Conservation (phyloP, 2,329 filamentous ascomycete species). For the Curvularia hawaiiensis region DNA sequence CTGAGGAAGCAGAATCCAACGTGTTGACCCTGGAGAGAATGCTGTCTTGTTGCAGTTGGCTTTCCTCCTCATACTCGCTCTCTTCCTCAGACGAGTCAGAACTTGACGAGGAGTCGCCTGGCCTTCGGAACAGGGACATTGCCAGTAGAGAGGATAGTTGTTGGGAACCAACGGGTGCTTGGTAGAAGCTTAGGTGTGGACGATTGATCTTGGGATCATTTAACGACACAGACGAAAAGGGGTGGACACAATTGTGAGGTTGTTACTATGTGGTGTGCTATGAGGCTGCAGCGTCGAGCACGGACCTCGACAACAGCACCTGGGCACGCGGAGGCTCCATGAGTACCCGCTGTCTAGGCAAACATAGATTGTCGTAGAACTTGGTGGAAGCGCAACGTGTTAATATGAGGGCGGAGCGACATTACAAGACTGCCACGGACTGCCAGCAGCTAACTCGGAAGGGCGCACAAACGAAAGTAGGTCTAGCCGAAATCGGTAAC, state of each 20-base stretch:
- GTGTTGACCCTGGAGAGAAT: constrained; percentile 38
- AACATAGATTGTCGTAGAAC: constrained; percentile 40
- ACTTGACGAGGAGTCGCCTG: constrained; percentile 42
- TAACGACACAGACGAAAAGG: constrained; percentile 5
- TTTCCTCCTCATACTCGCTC: constrained; percentile 29
- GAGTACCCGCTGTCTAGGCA: constrained; percentile 24
- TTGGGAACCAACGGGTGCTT: constrained; percentile 3
- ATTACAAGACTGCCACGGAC: constrained; percentile 17
- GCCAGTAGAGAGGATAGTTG: background rate
- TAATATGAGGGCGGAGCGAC: constrained; percentile 22
- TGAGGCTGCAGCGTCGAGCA: constrained; percentile 27
- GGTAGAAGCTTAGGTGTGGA: constrained; percentile 2
- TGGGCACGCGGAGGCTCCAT: constrained; percentile 30
- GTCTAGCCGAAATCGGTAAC: constrained; percentile 20
- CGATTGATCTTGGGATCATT: constrained; percentile 3
- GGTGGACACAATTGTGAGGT: constrained; percentile 4
- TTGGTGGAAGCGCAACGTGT: constrained; percentile 40
- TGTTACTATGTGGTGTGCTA: constrained; percentile 15
- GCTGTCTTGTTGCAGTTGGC: constrained; percentile 20
- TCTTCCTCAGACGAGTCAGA: constrained; percentile 30
- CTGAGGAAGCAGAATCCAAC: constrained; percentile 30
- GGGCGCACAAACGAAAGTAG: constrained; percentile 33
- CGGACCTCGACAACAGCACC: constrained; percentile 29
- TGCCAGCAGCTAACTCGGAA: constrained; percentile 23
- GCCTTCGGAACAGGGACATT: constrained; percentile 45